Evolutionary conservation across 2,329 filamentous ascomycete species (phyloP), one percentile per base, ranked within the genome.

Genomic region (Fusarium odoratissimum): DNA sequence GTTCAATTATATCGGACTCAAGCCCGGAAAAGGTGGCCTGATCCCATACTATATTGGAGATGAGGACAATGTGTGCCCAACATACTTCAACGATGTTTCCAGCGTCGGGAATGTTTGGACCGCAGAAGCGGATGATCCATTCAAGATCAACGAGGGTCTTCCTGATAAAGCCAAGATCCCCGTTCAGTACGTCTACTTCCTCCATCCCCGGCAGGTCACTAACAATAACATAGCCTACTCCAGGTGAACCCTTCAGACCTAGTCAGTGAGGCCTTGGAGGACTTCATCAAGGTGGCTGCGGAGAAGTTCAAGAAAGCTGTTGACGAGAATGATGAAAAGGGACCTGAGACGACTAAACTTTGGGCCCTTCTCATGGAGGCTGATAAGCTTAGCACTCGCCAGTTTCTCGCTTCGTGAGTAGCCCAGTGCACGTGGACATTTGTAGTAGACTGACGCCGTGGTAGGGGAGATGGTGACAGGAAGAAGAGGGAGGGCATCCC

Each of bases 321-420:
- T 3, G 16, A 42, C 3, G 65, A 72, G 23, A 49, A 54, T 10
- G 28, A 67, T 12, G 46, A 56, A 4, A 52, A 54, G 21, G 58
- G 44, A 11, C 4, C n/a, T 0, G 35, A 60, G 6, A 23, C 56
- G 1, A 60, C 31, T 11, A 25, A 19, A 5, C 56, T 73, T 0
- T 76, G 74, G 69, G 8, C 48, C 0, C 40, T 49, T 8, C 21
- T 76, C 0, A 76, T 74, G 74, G 35, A 37, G 8, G 63, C 63
- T 3, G 75, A 76, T 5, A 56, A 64, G 23, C 30, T 69, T 12
- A 76, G 75, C 25, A 58, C 60, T 21, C 72, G 75, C 0, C 74
- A 76, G 16, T 76, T 72, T 38, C 67, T 76, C 30, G 28, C 52
- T 6, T 69, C 65, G 74, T 75, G n/a, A 73, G 74, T 70, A 16